Percentiles rank a stretch among this genome's conserved stretches.
Conservation (phyloP, 768 basidiomycete species). For the Amanita inopinata region DNA sequence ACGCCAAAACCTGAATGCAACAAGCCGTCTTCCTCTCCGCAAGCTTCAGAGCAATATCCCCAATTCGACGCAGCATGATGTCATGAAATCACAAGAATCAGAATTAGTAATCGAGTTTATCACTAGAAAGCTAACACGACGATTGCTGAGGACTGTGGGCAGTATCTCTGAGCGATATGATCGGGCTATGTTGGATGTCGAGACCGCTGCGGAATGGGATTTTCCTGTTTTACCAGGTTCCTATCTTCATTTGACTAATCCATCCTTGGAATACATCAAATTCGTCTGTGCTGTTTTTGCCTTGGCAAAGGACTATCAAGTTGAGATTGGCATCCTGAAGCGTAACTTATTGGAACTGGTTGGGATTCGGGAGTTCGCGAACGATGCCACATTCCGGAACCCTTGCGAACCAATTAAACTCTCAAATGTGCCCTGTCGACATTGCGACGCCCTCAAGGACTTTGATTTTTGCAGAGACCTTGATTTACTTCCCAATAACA, state of each 20-base stretch:
- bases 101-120: conserved; percentile 65
- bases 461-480: conserved; percentile 95
- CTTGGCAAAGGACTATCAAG: conserved; percentile 69
- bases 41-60: conserved; percentile 53
- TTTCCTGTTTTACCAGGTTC: conserved; percentile 90
- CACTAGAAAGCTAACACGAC: conserved; percentile 68
- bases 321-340: conserved; percentile 84
- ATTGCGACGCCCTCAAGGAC: conserved; percentile 78
- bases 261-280: conserved; percentile 85
- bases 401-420: conserved; percentile 86
- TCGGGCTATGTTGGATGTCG: conserved; percentile 47
- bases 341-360: conserved; percentile 85
- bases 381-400: conserved; percentile 79
- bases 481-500: conserved; percentile 58
- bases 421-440: conserved; percentile 77
- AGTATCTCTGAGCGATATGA: conserved; percentile 51
- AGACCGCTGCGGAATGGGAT: conserved; percentile 43
- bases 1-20: conserved; percentile 51
- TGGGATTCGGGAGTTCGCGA: conserved; percentile 77
- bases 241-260: conserved; percentile 67
- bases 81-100: conserved; percentile 56
- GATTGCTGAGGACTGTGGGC: conserved; percentile 61
- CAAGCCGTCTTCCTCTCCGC: conserved; percentile 60
- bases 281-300: conserved; percentile 73
- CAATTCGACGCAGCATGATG: conserved; percentile 57